A percentile compares a stretch with the other conserved stretches of the same genome.
phyloP scores from a whole-genome alignment of 2,329 filamentous ascomycete genomes.

The Fusarium sp. region DNA sequence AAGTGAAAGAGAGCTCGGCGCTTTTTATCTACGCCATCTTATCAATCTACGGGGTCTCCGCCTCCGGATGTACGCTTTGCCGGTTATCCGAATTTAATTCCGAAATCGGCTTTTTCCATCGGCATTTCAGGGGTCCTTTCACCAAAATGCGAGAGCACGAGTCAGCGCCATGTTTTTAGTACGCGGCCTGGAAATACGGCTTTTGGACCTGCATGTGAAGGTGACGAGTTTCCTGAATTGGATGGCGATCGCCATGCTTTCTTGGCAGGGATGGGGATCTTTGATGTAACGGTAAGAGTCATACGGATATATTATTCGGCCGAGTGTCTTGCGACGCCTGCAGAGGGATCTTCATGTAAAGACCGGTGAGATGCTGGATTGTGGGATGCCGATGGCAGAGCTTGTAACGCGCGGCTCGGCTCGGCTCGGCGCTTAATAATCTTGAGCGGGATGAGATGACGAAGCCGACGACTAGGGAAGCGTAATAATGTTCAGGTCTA shows the following conservation, averaged over 20 bases:
- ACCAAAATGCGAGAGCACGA: background rate
- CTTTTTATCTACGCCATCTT: slow-evolving; percentile 19
- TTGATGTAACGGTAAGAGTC: background rate
- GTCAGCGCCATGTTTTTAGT: background rate
- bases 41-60: slow-evolving; percentile 19
- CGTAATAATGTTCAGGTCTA: rapidly evolving
- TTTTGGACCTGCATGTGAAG: background rate
- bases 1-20: no score
- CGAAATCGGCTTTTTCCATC: slow-evolving; percentile 16
- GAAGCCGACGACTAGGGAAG: background rate
- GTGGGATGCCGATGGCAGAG: background rate
- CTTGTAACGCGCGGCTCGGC: background rate
- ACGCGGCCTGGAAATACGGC: background rate
- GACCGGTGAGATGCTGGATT: background rate
- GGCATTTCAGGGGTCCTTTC: background rate
- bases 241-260: background rate
- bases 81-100: slow-evolving; percentile 21
- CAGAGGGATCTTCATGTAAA: background rate
- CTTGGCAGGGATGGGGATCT: background rate
- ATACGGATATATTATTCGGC: background rate
- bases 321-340: background rate
- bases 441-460: background rate
- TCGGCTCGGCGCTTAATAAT: background rate
- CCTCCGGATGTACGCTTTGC: slow-evolving; percentile 19
- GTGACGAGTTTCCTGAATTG: background rate